Conservation (phyloP, 345 rosid species). For the Dipteronia sinensis region DNA sequence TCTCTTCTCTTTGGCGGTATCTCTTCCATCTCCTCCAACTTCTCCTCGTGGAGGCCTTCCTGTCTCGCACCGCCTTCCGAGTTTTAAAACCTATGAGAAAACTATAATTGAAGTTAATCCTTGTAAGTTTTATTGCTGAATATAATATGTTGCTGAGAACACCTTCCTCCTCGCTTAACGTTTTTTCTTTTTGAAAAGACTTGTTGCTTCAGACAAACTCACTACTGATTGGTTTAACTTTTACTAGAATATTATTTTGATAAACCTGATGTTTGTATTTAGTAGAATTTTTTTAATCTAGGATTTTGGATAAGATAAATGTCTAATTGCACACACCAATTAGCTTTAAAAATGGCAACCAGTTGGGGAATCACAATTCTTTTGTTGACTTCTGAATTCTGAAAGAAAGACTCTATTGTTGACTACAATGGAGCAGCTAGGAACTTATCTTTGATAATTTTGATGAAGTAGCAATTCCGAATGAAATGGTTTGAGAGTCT, state of each 20-base stretch:
- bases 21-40: no score
- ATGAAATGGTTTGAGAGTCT: background rate
- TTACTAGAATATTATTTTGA: background rate
- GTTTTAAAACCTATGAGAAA: background rate
- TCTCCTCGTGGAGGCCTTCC: no score
- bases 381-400: background rate
- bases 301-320: background rate
- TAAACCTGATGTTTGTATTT: background rate
- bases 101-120: background rate
- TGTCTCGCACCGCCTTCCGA: no score
- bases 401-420: background rate
- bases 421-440: background rate
- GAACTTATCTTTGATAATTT: background rate
- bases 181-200: background rate
- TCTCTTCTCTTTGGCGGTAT: no score
- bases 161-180: background rate
- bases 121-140: background rate
- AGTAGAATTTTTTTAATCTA: background rate
- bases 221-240: background rate
- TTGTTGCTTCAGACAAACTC: background rate
- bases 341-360: background rate
- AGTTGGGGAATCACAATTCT: background rate
- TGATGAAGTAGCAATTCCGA: background rate
- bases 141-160: background rate
- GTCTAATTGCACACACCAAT: background rate